Evolutionary conservation across 768 basidiomycete species (phyloP).

Genomic region (Cyathus striatus): DNA sequence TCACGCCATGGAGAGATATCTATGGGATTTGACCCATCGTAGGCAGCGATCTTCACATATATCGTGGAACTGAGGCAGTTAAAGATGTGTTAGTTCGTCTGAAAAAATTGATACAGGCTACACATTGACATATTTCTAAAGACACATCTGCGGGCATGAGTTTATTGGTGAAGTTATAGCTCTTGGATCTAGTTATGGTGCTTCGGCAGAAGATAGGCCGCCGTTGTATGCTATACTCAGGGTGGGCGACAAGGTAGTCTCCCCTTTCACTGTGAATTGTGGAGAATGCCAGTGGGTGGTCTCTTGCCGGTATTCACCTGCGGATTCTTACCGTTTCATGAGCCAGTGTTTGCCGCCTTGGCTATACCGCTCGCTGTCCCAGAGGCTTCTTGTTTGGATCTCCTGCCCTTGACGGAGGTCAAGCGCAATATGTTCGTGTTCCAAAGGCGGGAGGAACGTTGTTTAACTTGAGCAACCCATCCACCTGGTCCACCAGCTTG

Average conservation of each 20-base stretch:
- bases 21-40: conserved; percentile 4
- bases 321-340: background rate
- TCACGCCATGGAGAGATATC: no score
- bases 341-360: conserved; percentile 62
- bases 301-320: background rate
- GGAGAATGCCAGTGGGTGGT: conserved; percentile 80
- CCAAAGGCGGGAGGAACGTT: conserved; percentile 79
- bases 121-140: conserved; percentile 16
- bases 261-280: conserved; percentile 78
- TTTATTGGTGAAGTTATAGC: conserved; percentile 69
- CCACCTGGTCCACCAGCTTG: conserved; percentile 37
- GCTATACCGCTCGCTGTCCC: conserved; percentile 68
- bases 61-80: conserved; percentile 57
- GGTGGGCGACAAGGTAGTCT: conserved; percentile 73
- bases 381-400: conserved; percentile 62
- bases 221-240: conserved; percentile 57
- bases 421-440: conserved; percentile 76
- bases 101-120: background rate
- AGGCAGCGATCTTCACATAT: conserved; percentile 73
- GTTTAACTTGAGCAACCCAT: conserved; percentile 51
- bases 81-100: conserved; percentile 47
- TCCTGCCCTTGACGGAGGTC: conserved; percentile 61
- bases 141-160: conserved; percentile 71
- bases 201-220: conserved; percentile 43
- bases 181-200: conserved; percentile 55